Conservation (phyloP, 371 early-diverging fungal genomes). For the Rhizopus microsporus region DNA sequence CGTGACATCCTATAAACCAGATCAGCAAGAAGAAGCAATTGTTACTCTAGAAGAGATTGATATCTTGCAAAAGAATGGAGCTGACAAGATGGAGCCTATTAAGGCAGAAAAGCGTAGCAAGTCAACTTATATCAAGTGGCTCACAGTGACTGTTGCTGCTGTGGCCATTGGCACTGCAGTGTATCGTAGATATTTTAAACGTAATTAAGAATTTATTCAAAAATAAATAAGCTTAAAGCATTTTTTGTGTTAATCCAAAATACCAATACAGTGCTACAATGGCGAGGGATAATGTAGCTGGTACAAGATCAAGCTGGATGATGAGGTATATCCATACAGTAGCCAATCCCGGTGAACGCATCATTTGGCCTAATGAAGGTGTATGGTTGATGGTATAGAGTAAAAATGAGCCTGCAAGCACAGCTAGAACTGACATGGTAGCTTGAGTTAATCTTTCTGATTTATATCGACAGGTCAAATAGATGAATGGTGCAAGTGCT, state of each 20-base stretch:
- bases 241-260: constrained; percentile 34
- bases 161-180: constrained; percentile 22
- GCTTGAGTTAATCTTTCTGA: constrained; percentile 37
- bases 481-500: constrained; percentile 58
- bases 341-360: constrained; percentile 62
- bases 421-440: constrained; percentile 46
- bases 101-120: not conserved
- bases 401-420: constrained; percentile 51
- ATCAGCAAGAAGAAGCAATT: constrained; percentile 2
- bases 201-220: constrained; percentile 9
- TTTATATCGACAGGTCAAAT: constrained; percentile 58
- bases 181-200: constrained; percentile 20
- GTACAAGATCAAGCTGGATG: constrained; percentile 57
- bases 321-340: constrained; percentile 64
- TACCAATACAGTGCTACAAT: constrained; percentile 57
- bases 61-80: not conserved
- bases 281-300: constrained; percentile 49
- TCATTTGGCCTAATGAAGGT: constrained; percentile 65
- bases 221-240: constrained; percentile 3
- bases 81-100: not conserved
- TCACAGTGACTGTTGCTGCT: constrained; percentile 14
- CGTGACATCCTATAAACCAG: constrained; percentile 13
- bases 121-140: constrained; percentile 3
- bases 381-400: constrained; percentile 56
- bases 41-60: constrained; percentile 3